Base-by-base conservation (phyloP, 78 protist species). In the Acrasis kona region DNA sequence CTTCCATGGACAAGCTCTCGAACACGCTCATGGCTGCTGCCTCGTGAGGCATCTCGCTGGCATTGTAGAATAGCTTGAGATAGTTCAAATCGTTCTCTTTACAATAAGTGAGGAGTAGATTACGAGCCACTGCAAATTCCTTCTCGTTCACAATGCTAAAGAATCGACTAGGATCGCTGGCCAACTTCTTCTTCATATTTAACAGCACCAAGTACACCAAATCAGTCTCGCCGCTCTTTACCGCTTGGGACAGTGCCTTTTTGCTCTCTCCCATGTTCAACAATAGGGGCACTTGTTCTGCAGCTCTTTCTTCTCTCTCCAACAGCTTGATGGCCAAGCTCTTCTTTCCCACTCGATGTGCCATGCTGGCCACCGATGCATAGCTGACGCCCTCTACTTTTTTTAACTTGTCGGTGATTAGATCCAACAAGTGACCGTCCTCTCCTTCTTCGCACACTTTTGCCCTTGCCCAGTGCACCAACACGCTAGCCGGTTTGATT, bases 221-320 rank as follows among this genome's bases (percentile, higher is more conserved):
- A 36, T 91, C 91, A 8, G 93, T 85, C 72, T 90, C 91, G 39
- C 93, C 92, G 29, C 83, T 66, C 27, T 76, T 80, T 30, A 90
- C 74, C 1, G 96, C 93, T 70, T 93, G 89, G 32, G 12, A 38
- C 12, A 93, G 76, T 2, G 97, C 95, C 28, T 65, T 42, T 10
- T 84, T 81, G 36, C 74, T 65, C 28, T 84, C 83, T 9, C 68
- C 38, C 91, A 91, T 90, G 27, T 41, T 42, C 35, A 93, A 31
- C 7, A 93, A 77, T 30, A 91, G 92, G 12, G 95, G 91, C 30
- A 93, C 93, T 66, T 92, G 95, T 10, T 80, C 84, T 0, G 86
- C 91, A 1, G 93, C 91, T 7, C 68, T 38, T n/a, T 93, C 92
- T 70, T 93, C 96, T 58, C 80, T 39, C 9, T 93, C 93, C 34